These are phyloP conservation scores for Nidularia sp. DNA, from an alignment of 768 basidiomycete species.

Conservation along the genomic window DNA sequence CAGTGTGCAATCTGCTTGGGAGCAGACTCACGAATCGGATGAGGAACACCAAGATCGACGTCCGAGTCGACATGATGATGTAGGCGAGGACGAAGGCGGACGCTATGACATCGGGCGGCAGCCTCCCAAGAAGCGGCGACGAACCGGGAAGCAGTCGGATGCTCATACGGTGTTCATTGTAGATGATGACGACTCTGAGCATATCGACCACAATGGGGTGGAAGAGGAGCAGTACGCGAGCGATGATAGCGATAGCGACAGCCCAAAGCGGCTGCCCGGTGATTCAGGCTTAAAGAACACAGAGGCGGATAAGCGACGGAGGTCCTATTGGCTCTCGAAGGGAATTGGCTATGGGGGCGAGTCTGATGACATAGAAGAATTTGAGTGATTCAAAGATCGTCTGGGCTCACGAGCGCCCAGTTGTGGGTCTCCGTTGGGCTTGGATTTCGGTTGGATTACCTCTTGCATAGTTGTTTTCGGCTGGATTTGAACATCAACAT, in stretches of 20 bases:
- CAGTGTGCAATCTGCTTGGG: constrained; percentile 33
- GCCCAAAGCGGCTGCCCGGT: constrained; percentile 2
- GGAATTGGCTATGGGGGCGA: constrained; percentile 20
- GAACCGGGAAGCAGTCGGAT: constrained; percentile 33
- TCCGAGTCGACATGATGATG: constrained; percentile 11
- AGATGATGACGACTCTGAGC: constrained; percentile 35
- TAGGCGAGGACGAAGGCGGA: constrained; percentile 48
- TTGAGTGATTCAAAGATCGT: too few species aligned
- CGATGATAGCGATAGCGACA: constrained; percentile 6
- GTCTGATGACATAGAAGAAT: neutral
- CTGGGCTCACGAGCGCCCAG: too few species aligned
- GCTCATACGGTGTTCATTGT: constrained; percentile 46
- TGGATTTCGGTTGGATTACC: too few species aligned
- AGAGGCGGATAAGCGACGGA: constrained; percentile 32
- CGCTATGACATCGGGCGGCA: constrained; percentile 51
- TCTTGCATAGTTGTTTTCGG: too few species aligned
- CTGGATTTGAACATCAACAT: too few species aligned
- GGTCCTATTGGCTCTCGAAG: constrained; percentile 61
- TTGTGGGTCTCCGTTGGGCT: too few species aligned
- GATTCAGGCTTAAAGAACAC: constrained; percentile 4
- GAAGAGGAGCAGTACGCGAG: constrained; percentile 14
- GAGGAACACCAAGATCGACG: constrained; percentile 15
- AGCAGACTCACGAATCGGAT: constrained; percentile 29
- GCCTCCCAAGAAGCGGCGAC: constrained; percentile 43
- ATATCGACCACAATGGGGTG: constrained; percentile 16